Conservation (phyloP, 2,329 filamentous ascomycete genomes). For the Tolypocladium amazonense region DNA sequence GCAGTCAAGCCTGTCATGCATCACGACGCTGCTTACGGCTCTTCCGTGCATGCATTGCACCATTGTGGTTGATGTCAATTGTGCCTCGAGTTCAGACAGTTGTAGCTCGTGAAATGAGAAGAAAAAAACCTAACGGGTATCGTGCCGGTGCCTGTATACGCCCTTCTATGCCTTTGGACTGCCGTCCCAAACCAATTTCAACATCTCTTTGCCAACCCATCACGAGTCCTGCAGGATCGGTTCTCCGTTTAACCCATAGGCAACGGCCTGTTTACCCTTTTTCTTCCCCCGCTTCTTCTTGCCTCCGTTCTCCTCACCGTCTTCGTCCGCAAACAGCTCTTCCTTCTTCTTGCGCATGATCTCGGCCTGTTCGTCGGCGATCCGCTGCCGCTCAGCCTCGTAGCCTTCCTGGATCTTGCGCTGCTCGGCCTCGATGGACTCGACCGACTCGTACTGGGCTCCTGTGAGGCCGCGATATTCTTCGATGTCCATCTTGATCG, state of each 20-base stretch:
- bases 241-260: conserved; percentile 26
- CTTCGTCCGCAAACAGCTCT: conserved; percentile 35
- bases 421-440: conserved; percentile 45
- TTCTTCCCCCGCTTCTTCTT: conserved; percentile 23
- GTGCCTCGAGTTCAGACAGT: not conserved
- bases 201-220: not conserved
- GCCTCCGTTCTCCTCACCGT: conserved; percentile 10
- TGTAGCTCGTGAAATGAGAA: not conserved
- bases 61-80: not conserved
- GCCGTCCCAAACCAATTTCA: not conserved
- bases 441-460: conserved; percentile 42
- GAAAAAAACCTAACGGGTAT: not conserved
- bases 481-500: conserved; percentile 46
- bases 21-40: not conserved
- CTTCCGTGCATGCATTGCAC: not conserved
- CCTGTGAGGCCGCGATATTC: conserved; percentile 47
- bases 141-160: not conserved
- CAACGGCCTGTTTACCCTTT: conserved; percentile 18
- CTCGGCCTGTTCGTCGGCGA: conserved; percentile 36
- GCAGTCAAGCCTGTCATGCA: not conserved
- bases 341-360: conserved; percentile 36
- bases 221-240: conserved; percentile 15
- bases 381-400: conserved; percentile 30
- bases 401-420: conserved; percentile 33
- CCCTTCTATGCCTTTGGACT: not conserved